Conservation (phyloP, 208 protist genomes). For the Acanthamoeba healyi region DNA sequence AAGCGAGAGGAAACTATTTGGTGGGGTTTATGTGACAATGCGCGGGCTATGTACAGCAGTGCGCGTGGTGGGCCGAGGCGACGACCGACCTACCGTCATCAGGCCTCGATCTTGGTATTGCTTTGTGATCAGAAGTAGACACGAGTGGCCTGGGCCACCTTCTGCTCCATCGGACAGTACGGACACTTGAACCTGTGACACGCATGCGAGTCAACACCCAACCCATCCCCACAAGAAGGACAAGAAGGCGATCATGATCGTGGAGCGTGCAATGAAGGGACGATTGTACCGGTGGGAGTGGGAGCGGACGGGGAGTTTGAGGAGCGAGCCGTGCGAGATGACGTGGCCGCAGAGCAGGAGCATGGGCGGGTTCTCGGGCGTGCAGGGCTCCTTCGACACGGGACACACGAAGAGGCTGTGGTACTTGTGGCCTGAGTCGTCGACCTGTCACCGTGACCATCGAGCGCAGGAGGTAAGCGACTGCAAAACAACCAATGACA, state of each 20-base stretch:
- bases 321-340: conserved; percentile 53
- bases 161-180: conserved; percentile 53
- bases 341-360: conserved; percentile 60
- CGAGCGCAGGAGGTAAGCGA: neutral
- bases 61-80: too few relatives aligned
- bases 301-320: conserved; percentile 62
- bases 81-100: too few relatives aligned
- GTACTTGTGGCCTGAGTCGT: conserved; percentile 62
- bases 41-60: too few relatives aligned
- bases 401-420: conserved; percentile 72
- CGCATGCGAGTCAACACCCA: neutral
- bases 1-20: too few relatives aligned
- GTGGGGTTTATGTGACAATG: too few relatives aligned
- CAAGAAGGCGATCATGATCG: neutral
- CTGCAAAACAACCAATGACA: neutral
- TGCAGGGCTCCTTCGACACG: conserved; percentile 71
- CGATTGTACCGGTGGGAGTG: neutral
- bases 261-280: too few relatives aligned
- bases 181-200: conserved; percentile 57
- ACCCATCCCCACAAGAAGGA: neutral
- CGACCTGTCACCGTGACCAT: neutral
- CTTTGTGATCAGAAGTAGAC: conserved; percentile 72
- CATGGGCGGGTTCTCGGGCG: conserved; percentile 69
- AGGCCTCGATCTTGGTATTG: too few relatives aligned
- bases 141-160: conserved; percentile 42